Evolutionary conservation across 2,329 filamentous ascomycete species (phyloP), one percentile per base, ranked within the genome.

Genomic region (Zasmidium citrigriseum): DNA sequence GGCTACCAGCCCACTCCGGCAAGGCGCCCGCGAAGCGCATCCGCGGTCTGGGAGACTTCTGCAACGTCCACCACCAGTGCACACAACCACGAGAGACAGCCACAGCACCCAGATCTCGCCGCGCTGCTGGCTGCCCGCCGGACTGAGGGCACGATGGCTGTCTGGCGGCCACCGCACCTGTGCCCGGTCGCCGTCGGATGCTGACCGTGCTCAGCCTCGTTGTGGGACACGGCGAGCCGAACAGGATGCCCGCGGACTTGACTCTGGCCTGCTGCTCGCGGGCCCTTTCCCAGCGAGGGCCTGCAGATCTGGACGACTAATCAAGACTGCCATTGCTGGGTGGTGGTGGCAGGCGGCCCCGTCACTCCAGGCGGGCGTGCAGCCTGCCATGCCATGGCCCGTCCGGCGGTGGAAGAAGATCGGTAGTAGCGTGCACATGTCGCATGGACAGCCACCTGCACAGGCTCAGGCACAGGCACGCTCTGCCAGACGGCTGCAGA

Each of bases 401-500:
- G 10, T 23, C 22, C 22, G 47, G 46, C 44, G 46, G 34, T 27
- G 46, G 23, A 5, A 16, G 45, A 25, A 14, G 24, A 25, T 25
- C 14, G 23, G 22, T 12, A n/a, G 24, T 25, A 49, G 21, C 16
- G 47, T 10, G 47, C 47, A 49, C 47, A 24, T 22, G 61, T 60
- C 50, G 58, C 61, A 57, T 61, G 34, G 5, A n/a, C 18, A n/a
- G 34, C 34, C 34, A 41, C n/a, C n/a, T n/a, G n/a, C n/a, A n/a
- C n/a, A n/a, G n/a, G n/a, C n/a, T n/a, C n/a, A n/a, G 16, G n/a
- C n/a, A n/a, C n/a, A 45, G 27, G 54, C 54, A 56, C 16, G 22
- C 21, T 23, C 20, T 18, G 46, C 54, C 38, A 24, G 25, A n/a
- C 34, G n/a, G n/a, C n/a, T n/a, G 54, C 55, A 54, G 47, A 41